Base-by-base conservation (phyloP, 2,329 filamentous ascomycete genomes). In the Xenosphaeropsis pyriputrescens region DNA sequence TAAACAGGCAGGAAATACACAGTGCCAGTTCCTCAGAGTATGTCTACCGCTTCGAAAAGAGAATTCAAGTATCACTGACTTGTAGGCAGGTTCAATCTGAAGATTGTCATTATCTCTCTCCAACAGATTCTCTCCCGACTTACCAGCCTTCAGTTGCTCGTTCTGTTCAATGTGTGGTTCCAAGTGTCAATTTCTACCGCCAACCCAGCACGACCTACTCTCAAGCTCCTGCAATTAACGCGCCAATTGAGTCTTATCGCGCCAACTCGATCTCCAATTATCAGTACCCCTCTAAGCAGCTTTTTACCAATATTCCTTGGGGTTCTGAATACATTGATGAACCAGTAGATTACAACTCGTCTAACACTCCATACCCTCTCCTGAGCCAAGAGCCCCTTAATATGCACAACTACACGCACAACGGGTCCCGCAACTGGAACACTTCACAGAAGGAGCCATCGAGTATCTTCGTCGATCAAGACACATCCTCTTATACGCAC, bases 1-100 rank as follows among this genome's bases (percentile, higher is more conserved):
- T 64, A 80, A 75, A 50, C 75, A 67, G 43, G 79, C 88, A 37
- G 80, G 81, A 11, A 63, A 70, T 18, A 72, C 78, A 16, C 63
- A 68, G 5, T 95, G 89, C 55, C 72, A 79, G 40, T 95, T 93
- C 52, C 64, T 93, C 45, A 72, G 89, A 58, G 89, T 93, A 67
- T 53, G 59, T 50, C 16, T 39, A 32, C 40, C 42, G 32, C 29
- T 5, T 17, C 13, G 17, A 18, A 31, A 17, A 17, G 9, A n/a
- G 14, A 18, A 22, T 16, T 6, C 14, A 16, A 17, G 38, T 29
- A 6, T 11, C 32, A 7, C 36, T 39, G 2, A 39, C 31, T 9
- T 32, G 26, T 29, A 13, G 19, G 5, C 15, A 38, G 29, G 18
- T 30, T 8, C n/a, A 38, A 32, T 34, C 26, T 18, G 35, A 18